Percentiles rank a stretch among this genome's conserved stretches.
These are phyloP conservation scores for Guyanaporus albipodus DNA, from an alignment of 768 basidiomycete genomes.

Conservation along the genomic window DNA sequence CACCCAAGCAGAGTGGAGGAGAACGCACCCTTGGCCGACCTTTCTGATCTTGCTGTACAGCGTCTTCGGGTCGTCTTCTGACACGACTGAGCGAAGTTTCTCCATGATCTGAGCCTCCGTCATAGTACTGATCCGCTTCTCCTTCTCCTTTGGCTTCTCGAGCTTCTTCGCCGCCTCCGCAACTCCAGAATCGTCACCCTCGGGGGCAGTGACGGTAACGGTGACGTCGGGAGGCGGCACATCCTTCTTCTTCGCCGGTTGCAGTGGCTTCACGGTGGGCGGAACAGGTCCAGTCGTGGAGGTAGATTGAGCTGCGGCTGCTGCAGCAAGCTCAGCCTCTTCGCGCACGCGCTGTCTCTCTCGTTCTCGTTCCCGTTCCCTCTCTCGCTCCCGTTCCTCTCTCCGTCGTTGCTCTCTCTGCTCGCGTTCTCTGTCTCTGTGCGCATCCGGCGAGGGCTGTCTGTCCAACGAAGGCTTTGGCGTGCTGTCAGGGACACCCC, in stretches of 20 bases:
- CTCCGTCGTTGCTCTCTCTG: slow-evolving; percentile 37
- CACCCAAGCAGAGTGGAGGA: slow-evolving; percentile 5
- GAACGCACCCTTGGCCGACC: slow-evolving; percentile 96
- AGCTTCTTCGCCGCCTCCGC: slow-evolving; percentile 71
- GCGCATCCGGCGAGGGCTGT: slow-evolving; percentile 40
- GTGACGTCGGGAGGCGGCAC: slow-evolving; percentile 40
- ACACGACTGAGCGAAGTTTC: slow-evolving; percentile 87
- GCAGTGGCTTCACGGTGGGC: slow-evolving; percentile 69
- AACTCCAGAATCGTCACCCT: slow-evolving; percentile 43
- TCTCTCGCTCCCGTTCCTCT: slow-evolving; percentile 34
- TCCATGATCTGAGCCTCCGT: slow-evolving; percentile 98
- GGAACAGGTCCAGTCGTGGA: slow-evolving; percentile 24
- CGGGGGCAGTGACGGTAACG: slow-evolving; percentile 52
- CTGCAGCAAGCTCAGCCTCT: slow-evolving; percentile 36
- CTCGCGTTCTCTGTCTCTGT: slow-evolving; percentile 36
- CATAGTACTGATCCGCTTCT: slow-evolving; percentile 91
- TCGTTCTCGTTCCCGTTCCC: slow-evolving; percentile 26
- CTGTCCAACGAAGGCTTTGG: slow-evolving; percentile 31
- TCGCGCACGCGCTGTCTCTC: slow-evolving; percentile 27
- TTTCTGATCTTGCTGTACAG: slow-evolving; percentile 98
- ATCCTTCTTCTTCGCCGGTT: slow-evolving; percentile 63
- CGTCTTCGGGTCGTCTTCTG: slow-evolving; percentile 78
- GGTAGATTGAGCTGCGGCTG: too few relatives aligned
- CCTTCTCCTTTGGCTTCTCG: slow-evolving; percentile 56
- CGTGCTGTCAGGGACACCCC: slow-evolving; percentile 41